A percentile compares a stretch with the other conserved stretches of the same genome.
phyloP scores from a whole-genome alignment of 2,329 filamentous ascomycete genomes.

The Ascochyta fabae region DNA sequence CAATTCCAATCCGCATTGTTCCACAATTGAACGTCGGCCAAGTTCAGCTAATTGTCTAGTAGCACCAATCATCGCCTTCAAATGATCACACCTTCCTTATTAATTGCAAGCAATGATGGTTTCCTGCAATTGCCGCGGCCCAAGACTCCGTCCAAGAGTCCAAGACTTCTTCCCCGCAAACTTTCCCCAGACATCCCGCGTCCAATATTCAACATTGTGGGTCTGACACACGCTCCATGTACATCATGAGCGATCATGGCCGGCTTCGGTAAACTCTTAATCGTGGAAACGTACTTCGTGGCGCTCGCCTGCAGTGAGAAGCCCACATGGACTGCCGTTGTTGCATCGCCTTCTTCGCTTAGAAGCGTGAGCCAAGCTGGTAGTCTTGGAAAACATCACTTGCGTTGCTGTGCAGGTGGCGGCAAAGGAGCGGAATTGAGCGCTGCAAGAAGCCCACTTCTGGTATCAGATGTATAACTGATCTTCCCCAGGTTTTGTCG shows the following conservation, averaged over 20 bases:
- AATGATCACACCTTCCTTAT: conserved; percentile 14
- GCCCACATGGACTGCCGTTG: conserved; percentile 1
- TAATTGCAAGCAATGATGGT: conserved; percentile 1
- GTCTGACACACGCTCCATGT: conserved; percentile 4
- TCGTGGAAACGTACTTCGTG: conserved; percentile 12
- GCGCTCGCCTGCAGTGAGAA: background rate
- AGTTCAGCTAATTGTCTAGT: conserved; percentile 6
- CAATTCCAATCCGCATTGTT: background rate
- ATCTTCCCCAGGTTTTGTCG: conserved; percentile 5
- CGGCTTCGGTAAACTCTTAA: conserved; percentile 1
- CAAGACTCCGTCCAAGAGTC: conserved; percentile 21
- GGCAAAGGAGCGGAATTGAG: conserved; percentile 3
- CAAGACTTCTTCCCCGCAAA: conserved; percentile 27
- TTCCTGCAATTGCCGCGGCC: conserved; percentile 16
- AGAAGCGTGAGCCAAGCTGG: conserved; percentile 8
- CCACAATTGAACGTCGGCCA: conserved; percentile 3
- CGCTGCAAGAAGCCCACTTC: background rate
- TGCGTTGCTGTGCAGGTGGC: conserved; percentile 1
- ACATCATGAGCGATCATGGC: conserved; percentile 11
- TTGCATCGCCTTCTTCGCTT: conserved; percentile 10
- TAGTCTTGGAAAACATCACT: background rate
- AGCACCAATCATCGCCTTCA: background rate
- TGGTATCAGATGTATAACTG: conserved; percentile 3
- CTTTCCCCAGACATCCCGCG: conserved; percentile 16
- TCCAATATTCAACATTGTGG: conserved; percentile 3